phyloP scores from a whole-genome alignment of 164 flowering plant genomes.

The Akebia trifoliata region DNA sequence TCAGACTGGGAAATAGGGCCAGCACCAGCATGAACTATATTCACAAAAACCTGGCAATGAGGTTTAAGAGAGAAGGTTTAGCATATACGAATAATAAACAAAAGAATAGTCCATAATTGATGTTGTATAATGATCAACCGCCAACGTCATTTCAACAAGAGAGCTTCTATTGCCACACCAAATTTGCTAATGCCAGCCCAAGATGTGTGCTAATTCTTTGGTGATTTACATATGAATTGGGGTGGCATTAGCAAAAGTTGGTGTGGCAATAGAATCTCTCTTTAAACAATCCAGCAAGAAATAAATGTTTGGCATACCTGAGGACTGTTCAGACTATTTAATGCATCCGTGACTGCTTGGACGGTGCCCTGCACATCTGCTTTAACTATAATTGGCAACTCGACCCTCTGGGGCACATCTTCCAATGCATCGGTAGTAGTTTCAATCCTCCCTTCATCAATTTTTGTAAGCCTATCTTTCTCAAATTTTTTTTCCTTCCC shows the following conservation, averaged over 20 bases:
- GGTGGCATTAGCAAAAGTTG: too few relatives aligned
- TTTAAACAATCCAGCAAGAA: too few relatives aligned
- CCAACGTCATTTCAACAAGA: too few relatives aligned
- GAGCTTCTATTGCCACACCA: too few relatives aligned
- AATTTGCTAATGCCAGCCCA: too few relatives aligned
- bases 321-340: slow-evolving; percentile 70
- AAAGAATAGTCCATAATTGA: too few relatives aligned
- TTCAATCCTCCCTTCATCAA: slow-evolving; percentile 42
- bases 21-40: slow-evolving; percentile 75
- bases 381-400: slow-evolving; percentile 71
- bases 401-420: slow-evolving; percentile 47
- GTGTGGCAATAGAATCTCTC: too few relatives aligned
- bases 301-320: slow-evolving; percentile 40
- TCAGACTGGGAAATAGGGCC: slow-evolving; percentile 85
- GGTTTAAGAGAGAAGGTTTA: slow-evolving; percentile 1
- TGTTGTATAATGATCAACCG: too few relatives aligned
- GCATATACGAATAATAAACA: background rate
- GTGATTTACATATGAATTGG: too few relatives aligned
- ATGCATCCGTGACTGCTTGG: slow-evolving; percentile 84
- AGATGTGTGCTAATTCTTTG: too few relatives aligned
- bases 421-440: slow-evolving; percentile 30
- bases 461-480: slow-evolving; percentile 54
- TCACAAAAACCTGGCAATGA: slow-evolving; percentile 60
- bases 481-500: slow-evolving; percentile 69
- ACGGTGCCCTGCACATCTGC: slow-evolving; percentile 94